Percentiles rank a stretch among this genome's conserved stretches.
Conservation (phyloP, 2,329 filamentous ascomycete species). For the Paramyrothecium roridum region DNA sequence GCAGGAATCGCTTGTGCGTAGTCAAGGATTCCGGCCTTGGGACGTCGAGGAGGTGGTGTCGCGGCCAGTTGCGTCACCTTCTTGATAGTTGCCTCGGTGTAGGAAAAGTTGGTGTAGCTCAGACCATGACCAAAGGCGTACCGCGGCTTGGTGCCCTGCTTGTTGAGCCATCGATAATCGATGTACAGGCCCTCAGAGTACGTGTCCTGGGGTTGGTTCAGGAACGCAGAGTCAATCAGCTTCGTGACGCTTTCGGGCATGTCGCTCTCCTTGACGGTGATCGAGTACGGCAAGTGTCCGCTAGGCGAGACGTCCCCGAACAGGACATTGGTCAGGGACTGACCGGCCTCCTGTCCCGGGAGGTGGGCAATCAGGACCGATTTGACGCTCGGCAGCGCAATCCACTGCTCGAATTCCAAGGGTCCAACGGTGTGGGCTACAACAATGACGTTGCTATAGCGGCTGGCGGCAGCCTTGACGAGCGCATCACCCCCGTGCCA, state of each 20-base stretch:
- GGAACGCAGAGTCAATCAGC: conserved; percentile 42
- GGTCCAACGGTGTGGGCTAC: conserved; percentile 85
- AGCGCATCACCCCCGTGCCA: conserved; percentile 80
- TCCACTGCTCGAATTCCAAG: conserved; percentile 75
- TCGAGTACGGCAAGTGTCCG: conserved; percentile 85
- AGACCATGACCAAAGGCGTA: conserved; percentile 87
- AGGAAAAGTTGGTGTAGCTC: conserved; percentile 72
- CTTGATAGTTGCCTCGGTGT: conserved; percentile 48
- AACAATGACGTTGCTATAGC: conserved; percentile 62
- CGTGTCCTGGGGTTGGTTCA: conserved; percentile 74
- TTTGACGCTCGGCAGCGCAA: conserved; percentile 73
- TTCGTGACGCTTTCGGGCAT: conserved; percentile 60
- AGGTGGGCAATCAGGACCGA: conserved; percentile 80
- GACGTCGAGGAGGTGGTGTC: conserved; percentile 28
- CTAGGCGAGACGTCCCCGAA: conserved; percentile 73
- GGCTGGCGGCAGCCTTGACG: conserved; percentile 64
- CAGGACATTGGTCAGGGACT: conserved; percentile 74
- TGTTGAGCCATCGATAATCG: conserved; percentile 89
- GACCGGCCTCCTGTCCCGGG: conserved; percentile 82
- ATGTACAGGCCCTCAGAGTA: conserved; percentile 82
- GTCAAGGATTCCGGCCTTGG: conserved; percentile 36
- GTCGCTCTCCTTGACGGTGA: conserved; percentile 66
- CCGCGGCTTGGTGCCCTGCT: conserved; percentile 66
- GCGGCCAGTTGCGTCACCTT: conserved; percentile 39
- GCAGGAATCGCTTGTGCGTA: conserved; percentile 51